Base-by-base conservation (phyloP, 352 stramenopile species). In the Globisporangium polare region DNA sequence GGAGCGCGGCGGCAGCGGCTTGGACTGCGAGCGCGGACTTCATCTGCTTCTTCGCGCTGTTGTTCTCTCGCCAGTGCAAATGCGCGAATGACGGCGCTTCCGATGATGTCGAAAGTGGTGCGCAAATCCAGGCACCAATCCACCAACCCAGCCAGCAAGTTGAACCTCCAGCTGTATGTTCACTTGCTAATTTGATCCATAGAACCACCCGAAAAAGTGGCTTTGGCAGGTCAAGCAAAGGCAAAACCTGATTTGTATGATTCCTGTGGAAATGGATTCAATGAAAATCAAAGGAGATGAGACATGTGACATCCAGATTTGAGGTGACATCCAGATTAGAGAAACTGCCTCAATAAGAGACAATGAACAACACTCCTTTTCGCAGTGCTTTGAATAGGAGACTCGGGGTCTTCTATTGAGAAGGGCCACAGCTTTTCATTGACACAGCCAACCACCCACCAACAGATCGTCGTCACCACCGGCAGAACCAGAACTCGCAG, bases 371-470 rank as follows among this genome's bases (percentile, higher is more conserved):
- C 17, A 46, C 8, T 50, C 9, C 20, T 26, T 6, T 13, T 3
- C 20, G n/a, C 42, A 53, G 29, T 55, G 18, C n/a, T 27, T 29
- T 42, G 20, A 55, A 29, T 55, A 55, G 27, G 29, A 55, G 50
- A 54, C 33, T 39, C 24, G 9, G 8, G 46, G 49, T 17, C 47
- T 53, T 24, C 47, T 53, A 37, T 53, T 53, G 8, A 53, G 47
- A 20, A 1, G 43, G 10, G 27, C 18, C 22, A 8, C 20, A 31
- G 20, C 10, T 5, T 51, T 52, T 20, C n/a, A 31, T 52, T 22
- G 45, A 52, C 45, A n/a, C 45, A 53, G 27, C 49, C 49, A 55
- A 43, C 50, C 50, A 56, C n/a, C 49, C 39, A 27, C 49, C 4
- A 9, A 17, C 8, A 26, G 27, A 54, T 24, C 49, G 33, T 39